These are phyloP conservation scores for Lyophyllum shimeji DNA, from an alignment of 768 basidiomycete species.

Conservation along the genomic window DNA sequence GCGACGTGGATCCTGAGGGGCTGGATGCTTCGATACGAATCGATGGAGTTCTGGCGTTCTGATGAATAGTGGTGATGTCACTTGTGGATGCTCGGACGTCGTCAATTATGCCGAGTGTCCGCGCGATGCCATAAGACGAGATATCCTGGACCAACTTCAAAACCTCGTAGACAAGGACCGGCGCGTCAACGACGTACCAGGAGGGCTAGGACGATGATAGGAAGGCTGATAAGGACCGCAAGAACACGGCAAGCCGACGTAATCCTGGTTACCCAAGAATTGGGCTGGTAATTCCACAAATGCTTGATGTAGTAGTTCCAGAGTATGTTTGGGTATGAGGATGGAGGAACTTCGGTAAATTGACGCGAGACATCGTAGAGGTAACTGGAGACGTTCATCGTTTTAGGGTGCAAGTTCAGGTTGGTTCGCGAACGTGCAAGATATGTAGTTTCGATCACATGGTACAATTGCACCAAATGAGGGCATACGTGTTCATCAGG, in stretches of 20 bases:
- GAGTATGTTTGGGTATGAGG: conserved; percentile 41
- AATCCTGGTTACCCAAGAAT: conserved; percentile 66
- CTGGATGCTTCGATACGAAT: conserved; percentile 30
- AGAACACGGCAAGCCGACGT: conserved; percentile 67
- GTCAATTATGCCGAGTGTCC: conserved; percentile 78
- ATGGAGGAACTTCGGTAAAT: conserved; percentile 27
- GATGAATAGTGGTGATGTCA: conserved; percentile 46
- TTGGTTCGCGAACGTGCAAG: background rate
- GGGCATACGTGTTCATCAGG: background rate
- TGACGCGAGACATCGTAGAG: conserved; percentile 28
- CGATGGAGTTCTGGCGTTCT: conserved; percentile 25
- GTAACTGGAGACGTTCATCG: conserved; percentile 36
- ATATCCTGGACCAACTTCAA: conserved; percentile 55
- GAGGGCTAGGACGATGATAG: conserved; percentile 52
- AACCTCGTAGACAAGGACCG: conserved; percentile 10
- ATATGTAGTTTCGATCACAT: background rate
- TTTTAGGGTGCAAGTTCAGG: background rate
- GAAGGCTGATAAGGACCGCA: conserved; percentile 62
- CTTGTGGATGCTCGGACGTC: conserved; percentile 72
- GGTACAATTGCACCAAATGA: background rate
- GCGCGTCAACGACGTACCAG: conserved; percentile 43
- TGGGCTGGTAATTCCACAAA: conserved; percentile 61
- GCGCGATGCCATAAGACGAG: conserved; percentile 77
- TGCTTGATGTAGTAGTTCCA: conserved; percentile 64
- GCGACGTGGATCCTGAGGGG: conserved; percentile 29